A percentile compares a stretch with the other conserved stretches of the same genome.
Evolutionary conservation across 73 alveolate genomes (phyloP).

Genomic region (Paramecium pentaurelia): DNA sequence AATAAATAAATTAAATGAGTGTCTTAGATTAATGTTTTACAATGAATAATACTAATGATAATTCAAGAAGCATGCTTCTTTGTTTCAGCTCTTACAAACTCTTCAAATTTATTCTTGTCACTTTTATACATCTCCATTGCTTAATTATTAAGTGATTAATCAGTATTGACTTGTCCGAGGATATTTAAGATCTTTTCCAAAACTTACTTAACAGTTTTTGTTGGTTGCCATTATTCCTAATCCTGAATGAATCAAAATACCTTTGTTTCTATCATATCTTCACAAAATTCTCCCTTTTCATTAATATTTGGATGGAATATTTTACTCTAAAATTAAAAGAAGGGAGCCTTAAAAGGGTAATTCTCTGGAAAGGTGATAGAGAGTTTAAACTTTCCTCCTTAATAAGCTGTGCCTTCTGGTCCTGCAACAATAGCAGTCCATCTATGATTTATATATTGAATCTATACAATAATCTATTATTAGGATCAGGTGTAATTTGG

Average conservation of each 20-base stretch:
- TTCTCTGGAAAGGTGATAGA: slow-evolving; percentile 61
- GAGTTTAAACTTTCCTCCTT: slow-evolving; percentile 64
- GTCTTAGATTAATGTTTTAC: neutral
- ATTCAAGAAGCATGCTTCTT: neutral
- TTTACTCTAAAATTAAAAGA: slow-evolving; percentile 47
- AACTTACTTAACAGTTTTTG: slow-evolving; percentile 50
- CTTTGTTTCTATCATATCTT: slow-evolving; percentile 60
- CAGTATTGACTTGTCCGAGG: slow-evolving; percentile 55
- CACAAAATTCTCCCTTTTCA: slow-evolving; percentile 62
- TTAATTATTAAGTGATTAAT: slow-evolving; percentile 62
- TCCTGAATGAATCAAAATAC: neutral
- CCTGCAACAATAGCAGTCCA: slow-evolving; percentile 63
- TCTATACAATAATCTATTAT: neutral
- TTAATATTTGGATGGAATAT: slow-evolving; percentile 69
- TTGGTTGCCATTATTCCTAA: slow-evolving; percentile 64
- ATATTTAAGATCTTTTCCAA: slow-evolving; percentile 59
- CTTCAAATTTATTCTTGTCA: slow-evolving; percentile 51
- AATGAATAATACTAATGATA: neutral
- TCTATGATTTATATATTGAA: neutral
- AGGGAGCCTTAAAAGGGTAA: slow-evolving; percentile 71
- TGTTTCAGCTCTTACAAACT: slow-evolving; percentile 30
- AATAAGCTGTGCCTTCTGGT: slow-evolving; percentile 64
- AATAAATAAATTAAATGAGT: neutral
- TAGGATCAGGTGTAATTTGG: neutral
- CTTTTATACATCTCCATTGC: slow-evolving; percentile 59